A percentile compares a stretch with the other conserved stretches of the same genome.
Conservation (phyloP, 352 stramenopile genomes). For the Pythium sp. region DNA sequence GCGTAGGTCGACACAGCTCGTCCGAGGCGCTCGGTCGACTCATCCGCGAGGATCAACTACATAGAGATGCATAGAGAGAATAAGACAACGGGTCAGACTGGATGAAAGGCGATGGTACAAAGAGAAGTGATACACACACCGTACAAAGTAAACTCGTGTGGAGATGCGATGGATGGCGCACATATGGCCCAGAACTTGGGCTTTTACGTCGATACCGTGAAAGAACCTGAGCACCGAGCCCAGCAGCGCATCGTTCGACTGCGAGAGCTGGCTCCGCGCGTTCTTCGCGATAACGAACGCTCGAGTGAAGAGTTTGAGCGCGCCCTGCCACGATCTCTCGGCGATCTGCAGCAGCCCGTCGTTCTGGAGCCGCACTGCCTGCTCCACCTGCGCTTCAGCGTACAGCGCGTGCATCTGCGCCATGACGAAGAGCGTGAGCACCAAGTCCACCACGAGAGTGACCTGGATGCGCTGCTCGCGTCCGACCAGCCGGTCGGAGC, state of each 20-base stretch:
- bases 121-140: background rate
- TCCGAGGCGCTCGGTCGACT: slow-evolving; percentile 32
- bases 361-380: slow-evolving; percentile 15
- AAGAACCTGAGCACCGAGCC: slow-evolving; percentile 15
- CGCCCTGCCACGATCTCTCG: slow-evolving; percentile 29
- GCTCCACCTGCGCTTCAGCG: slow-evolving; percentile 26
- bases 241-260: background rate
- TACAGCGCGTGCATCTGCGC: slow-evolving; percentile 32
- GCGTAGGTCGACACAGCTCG: slow-evolving; percentile 36
- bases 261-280: background rate
- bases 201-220: slow-evolving; percentile 5
- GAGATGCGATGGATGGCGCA: slow-evolving; percentile 30
- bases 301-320: slow-evolving; percentile 25
- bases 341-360: slow-evolving; percentile 24
- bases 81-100: background rate
- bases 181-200: slow-evolving; percentile 17
- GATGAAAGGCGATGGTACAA: background rate
- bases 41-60: slow-evolving; percentile 43
- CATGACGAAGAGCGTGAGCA: slow-evolving; percentile 33
- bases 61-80: background rate
- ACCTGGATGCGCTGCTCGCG: slow-evolving; percentile 21
- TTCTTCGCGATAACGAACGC: slow-evolving; percentile 12
- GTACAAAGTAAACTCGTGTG: slow-evolving; percentile 14
- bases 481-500: slow-evolving; percentile 29
- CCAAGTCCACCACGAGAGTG: slow-evolving; percentile 33